These are phyloP conservation scores for Coemansia umbellata DNA, from an alignment of 192 early-diverging fungal genomes.

Conservation along the genomic window DNA sequence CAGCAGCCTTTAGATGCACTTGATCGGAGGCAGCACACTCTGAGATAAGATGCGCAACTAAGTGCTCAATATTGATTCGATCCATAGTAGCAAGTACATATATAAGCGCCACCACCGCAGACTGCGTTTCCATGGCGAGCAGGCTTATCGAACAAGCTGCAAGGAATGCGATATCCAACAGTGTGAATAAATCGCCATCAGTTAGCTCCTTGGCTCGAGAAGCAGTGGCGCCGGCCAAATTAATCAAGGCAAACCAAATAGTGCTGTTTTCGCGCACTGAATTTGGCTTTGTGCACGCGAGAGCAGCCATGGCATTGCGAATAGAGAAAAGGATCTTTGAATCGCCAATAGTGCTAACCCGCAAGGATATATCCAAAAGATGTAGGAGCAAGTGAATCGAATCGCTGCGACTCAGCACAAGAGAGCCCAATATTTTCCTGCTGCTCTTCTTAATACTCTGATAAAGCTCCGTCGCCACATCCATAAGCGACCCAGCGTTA, in stretches of 20 bases:
- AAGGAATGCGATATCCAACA: not conserved
- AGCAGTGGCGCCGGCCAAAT: constrained; percentile 5
- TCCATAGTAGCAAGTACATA: constrained; percentile 5
- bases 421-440: not conserved
- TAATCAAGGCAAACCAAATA: constrained; percentile 22
- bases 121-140: constrained; percentile 1
- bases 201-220: not conserved
- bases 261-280: not conserved
- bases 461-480: not conserved
- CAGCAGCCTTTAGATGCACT: constrained; percentile 3
- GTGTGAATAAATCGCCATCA: not conserved
- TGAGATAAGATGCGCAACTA: constrained; percentile 1
- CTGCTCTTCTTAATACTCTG: not conserved
- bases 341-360: constrained; percentile 1
- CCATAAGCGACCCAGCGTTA: too few relatives aligned
- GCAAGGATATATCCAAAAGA: constrained; percentile 14
- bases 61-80: not conserved
- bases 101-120: constrained; percentile 9
- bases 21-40: not conserved
- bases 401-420: constrained; percentile 8
- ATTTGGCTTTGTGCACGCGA: not conserved
- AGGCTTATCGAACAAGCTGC: not conserved
- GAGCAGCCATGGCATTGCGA: not conserved
- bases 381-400: constrained; percentile 19
- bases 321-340: not conserved